phyloP scores from a whole-genome alignment of 1,284 basidiomycete genomes.

The Rhodotorula sp. region DNA sequence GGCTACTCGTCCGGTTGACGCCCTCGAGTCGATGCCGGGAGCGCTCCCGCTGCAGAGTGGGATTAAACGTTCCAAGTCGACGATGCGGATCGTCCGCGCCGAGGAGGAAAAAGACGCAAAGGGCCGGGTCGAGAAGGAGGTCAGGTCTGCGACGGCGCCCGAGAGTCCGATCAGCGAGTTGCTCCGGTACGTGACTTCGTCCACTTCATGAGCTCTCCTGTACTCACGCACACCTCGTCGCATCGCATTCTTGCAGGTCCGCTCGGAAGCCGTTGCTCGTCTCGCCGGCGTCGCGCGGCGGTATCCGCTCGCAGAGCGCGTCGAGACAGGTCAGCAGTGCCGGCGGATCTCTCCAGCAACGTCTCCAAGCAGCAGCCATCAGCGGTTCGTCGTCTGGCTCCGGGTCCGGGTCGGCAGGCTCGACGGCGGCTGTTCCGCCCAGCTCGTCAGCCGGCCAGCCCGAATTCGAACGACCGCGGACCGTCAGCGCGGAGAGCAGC shows the following conservation, averaged over 20 bases:
- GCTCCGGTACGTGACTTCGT: conserved; percentile 55
- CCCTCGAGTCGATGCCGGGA: no score
- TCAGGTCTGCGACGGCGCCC: conserved; percentile 91
- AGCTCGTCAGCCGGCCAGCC: conserved; percentile 11
- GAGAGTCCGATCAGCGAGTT: conserved; percentile 91
- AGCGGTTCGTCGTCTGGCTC: background rate
- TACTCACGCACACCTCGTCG: background rate
- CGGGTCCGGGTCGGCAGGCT: background rate
- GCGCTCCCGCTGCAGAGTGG: background rate
- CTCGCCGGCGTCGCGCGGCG: conserved; percentile 50
- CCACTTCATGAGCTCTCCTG: background rate
- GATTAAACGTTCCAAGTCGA: background rate
- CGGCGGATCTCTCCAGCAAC: conserved; percentile 16
- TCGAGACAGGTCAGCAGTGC: background rate
- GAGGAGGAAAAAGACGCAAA: conserved; percentile 45
- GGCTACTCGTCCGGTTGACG: no score
- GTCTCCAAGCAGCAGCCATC: conserved; percentile 4
- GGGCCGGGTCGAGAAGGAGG: conserved; percentile 71
- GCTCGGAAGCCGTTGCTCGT: conserved; percentile 51
- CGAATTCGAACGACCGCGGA: conserved; percentile 2
- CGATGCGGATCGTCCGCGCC: conserved; percentile 23
- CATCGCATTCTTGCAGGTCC: background rate
- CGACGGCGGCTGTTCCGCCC: conserved; percentile 9
- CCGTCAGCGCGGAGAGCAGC: background rate
- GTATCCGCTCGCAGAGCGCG: conserved; percentile 15